Evolutionary conservation across 371 early-diverging fungal genomes (phyloP).

Genomic region (Saksenaea vasiformis): DNA sequence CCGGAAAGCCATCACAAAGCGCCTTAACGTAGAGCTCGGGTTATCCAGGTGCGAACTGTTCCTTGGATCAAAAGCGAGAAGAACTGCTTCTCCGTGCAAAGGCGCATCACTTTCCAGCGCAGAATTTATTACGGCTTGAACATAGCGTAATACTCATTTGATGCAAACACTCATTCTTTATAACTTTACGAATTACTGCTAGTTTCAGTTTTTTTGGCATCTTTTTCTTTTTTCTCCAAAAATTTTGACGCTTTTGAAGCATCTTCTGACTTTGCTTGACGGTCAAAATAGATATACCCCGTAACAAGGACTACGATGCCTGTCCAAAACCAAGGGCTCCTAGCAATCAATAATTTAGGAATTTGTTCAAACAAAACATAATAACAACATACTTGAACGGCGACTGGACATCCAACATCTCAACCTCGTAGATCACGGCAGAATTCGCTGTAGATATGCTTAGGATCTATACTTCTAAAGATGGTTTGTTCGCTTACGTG

Average conservation of each 20-base stretch:
- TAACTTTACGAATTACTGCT: neutral
- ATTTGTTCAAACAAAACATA: neutral
- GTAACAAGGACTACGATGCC: slow-evolving; percentile 12
- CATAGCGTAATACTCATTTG: too few relatives aligned
- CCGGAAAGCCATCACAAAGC: too few relatives aligned
- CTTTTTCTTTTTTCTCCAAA: slow-evolving; percentile 23
- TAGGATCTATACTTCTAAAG: neutral
- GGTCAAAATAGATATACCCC: slow-evolving; percentile 13
- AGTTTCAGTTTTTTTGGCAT: slow-evolving; percentile 13
- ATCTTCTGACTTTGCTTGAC: slow-evolving; percentile 18
- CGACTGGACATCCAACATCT: slow-evolving; percentile 25
- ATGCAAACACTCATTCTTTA: too few relatives aligned
- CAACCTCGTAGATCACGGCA: slow-evolving; percentile 41
- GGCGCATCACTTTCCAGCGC: too few relatives aligned
- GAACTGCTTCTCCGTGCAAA: too few relatives aligned
- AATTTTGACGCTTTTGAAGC: slow-evolving; percentile 21
- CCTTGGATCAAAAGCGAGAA: too few relatives aligned
- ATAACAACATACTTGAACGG: slow-evolving; percentile 31
- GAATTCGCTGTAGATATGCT: slow-evolving; percentile 24
- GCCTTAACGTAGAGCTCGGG: too few relatives aligned
- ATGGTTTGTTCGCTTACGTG: slow-evolving; percentile 25
- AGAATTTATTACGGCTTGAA: too few relatives aligned
- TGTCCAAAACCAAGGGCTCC: slow-evolving; percentile 45
- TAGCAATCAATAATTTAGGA: slow-evolving; percentile 6
- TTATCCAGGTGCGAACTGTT: too few relatives aligned